These are phyloP conservation scores for Gnaphalium uliginosum DNA, from an alignment of 129 eudicot species.

Conservation along the genomic window DNA sequence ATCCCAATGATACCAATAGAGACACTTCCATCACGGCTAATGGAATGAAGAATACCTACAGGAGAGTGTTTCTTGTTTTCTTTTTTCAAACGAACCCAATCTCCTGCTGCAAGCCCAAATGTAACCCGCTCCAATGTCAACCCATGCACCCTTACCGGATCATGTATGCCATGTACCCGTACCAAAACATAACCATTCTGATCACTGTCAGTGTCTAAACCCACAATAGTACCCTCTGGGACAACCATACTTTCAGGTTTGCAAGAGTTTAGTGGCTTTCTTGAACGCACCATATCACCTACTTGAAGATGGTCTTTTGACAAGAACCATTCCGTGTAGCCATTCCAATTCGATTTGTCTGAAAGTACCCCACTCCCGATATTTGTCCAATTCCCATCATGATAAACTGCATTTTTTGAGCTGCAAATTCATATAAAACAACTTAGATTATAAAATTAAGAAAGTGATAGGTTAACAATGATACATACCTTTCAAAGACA, in stretches of 20 bases:
- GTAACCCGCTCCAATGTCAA: conserved; percentile 83
- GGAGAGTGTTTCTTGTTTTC: conserved; percentile 73
- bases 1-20: conserved; percentile 66
- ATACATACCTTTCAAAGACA: conserved; percentile 66
- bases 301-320: conserved; percentile 72
- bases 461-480: not conserved
- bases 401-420: conserved; percentile 45
- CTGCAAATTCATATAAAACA: conserved; percentile 43
- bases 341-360: conserved; percentile 39
- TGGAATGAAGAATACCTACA: conserved; percentile 73
- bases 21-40: conserved; percentile 66
- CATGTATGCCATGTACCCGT: conserved; percentile 77
- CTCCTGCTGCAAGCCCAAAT: conserved; percentile 73
- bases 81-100: conserved; percentile 78
- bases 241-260: conserved; percentile 42
- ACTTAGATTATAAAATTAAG: conserved; percentile 5
- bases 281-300: conserved; percentile 81
- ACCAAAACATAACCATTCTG: conserved; percentile 52
- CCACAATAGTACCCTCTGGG: conserved; percentile 13
- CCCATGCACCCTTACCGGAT: conserved; percentile 69
- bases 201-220: not conserved
- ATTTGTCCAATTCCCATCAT: conserved; percentile 53
- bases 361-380: conserved; percentile 30
- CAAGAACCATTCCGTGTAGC: conserved; percentile 86
- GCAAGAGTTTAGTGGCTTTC: conserved; percentile 70